Evolutionary conservation across 192 early-diverging fungal genomes (phyloP), one percentile per base, ranked within the genome.

Genomic region (Backusella mclennaniae): DNA sequence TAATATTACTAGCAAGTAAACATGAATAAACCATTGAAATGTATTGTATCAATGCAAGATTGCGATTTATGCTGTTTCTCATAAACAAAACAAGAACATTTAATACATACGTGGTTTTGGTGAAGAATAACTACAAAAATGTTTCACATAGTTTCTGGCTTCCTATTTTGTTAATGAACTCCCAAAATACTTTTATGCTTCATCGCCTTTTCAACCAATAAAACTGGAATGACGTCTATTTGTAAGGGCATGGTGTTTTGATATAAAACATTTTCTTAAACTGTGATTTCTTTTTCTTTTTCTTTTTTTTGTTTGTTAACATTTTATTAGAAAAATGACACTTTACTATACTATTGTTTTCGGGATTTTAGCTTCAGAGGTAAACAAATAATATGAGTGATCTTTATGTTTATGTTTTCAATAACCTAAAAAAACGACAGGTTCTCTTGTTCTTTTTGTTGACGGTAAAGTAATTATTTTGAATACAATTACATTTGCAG

Each of bases 301-400:
- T 44, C 12, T 15, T 44, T 0, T 17, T 33, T 33, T 33, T 33
- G 33, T 33, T 33, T 44, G 42, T 44, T 44, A 17, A 44, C 42
- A 44, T 19, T 19, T 44, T 15, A 15, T 44, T 44, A 17, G 38
- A 74, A n/a, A 29, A 29, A 85, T 85, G 81, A 83, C 85, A 52
- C 77, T 86, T 26, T 81, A 83, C 21, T 86, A 86, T 63, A 77
- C 79, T 31, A 82, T 86, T 71, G 85, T 86, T 42, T 86, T 86
- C 66, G 74, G 63, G 7, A 81, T 86, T 42, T 73, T 86, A 53
- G 80, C 80, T 46, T 44, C 82, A 44, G 85, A 86, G 85, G 85
- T 86, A 84, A 78, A 31, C 5, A 69, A 17, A 19, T n/a, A 31
- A 29, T 31, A 26, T 17, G 7, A 15, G 11, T 29, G 17, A 35